Percentiles rank a stretch among this genome's conserved stretches.
These are phyloP conservation scores for Botrytis paeoniae DNA, from an alignment of 2,329 filamentous ascomycete genomes.

Conservation along the genomic window DNA sequence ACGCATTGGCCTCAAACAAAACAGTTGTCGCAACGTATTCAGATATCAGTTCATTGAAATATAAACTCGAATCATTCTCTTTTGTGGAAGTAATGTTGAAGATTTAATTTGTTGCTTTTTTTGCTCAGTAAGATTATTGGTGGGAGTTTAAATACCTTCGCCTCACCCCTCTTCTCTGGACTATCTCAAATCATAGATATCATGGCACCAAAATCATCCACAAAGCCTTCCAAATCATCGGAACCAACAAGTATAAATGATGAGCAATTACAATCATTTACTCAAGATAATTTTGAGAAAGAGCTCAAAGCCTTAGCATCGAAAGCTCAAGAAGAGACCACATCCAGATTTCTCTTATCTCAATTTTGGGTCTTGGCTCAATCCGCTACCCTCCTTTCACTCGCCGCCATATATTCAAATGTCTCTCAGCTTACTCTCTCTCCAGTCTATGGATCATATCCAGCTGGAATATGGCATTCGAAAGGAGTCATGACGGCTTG, in stretches of 20 bases:
- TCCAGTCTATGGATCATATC: constrained; percentile 85
- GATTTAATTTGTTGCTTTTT: background rate
- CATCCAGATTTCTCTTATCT: constrained; percentile 32
- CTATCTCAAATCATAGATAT: constrained; percentile 3
- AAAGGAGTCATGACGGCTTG: constrained; percentile 63
- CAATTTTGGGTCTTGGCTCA: constrained; percentile 37
- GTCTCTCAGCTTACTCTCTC: constrained; percentile 74
- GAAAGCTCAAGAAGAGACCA: constrained; percentile 38
- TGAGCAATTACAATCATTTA: constrained; percentile 24
- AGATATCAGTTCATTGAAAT: background rate
- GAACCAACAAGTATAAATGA: constrained; percentile 1
- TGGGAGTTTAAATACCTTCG: background rate
- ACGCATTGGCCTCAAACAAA: constrained; percentile 25
- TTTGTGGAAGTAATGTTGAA: background rate
- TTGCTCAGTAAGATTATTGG: background rate
- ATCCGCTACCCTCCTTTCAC: constrained; percentile 46
- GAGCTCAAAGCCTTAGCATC: constrained; percentile 37
- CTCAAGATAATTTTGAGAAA: constrained; percentile 39
- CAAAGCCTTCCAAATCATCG: constrained; percentile 21
- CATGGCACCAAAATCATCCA: constrained; percentile 26
- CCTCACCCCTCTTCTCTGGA: background rate
- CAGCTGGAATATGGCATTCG: constrained; percentile 69
- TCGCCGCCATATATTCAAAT: constrained; percentile 63
- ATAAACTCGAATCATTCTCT: background rate
- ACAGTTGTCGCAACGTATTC: constrained; percentile 18